Conservation (phyloP, 139 green algal species). For the Chlamydomonas asymmetrica region DNA sequence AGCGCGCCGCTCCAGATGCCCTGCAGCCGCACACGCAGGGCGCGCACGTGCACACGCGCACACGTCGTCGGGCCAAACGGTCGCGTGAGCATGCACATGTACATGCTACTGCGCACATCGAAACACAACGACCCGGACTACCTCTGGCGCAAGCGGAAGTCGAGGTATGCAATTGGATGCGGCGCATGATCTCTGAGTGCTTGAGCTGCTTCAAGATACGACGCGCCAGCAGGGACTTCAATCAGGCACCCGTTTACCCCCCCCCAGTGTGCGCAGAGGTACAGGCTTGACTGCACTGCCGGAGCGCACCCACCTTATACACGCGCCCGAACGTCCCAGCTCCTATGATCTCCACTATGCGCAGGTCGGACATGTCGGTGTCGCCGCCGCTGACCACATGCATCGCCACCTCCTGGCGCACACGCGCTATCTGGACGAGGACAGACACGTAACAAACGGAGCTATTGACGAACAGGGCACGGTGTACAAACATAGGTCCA, state of each 20-base stretch:
- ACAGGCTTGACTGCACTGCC: too few relatives aligned
- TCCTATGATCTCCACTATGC: conserved; percentile 4
- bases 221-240: background rate
- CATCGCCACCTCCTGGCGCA: too few relatives aligned
- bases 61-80: background rate
- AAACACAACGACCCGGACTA: background rate
- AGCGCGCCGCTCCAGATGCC: conserved; percentile 18
- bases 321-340: conserved; percentile 16
- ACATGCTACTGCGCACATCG: background rate
- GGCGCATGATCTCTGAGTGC: too few relatives aligned
- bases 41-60: background rate
- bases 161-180: background rate
- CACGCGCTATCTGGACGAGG: too few relatives aligned
- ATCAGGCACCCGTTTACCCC: background rate
- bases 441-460: too few relatives aligned
- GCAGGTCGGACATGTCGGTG: conserved; percentile 16
- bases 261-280: background rate
- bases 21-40: background rate
- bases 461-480: too few relatives aligned
- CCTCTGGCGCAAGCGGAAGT: background rate
- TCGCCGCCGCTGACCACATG: too few relatives aligned
- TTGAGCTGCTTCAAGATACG: too few relatives aligned
- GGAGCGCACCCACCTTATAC: conserved; percentile 24
- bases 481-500: too few relatives aligned
- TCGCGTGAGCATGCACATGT: background rate